Conservation (phyloP, 495 filamentous ascomycete species). For the Hypoxylon rickii region DNA sequence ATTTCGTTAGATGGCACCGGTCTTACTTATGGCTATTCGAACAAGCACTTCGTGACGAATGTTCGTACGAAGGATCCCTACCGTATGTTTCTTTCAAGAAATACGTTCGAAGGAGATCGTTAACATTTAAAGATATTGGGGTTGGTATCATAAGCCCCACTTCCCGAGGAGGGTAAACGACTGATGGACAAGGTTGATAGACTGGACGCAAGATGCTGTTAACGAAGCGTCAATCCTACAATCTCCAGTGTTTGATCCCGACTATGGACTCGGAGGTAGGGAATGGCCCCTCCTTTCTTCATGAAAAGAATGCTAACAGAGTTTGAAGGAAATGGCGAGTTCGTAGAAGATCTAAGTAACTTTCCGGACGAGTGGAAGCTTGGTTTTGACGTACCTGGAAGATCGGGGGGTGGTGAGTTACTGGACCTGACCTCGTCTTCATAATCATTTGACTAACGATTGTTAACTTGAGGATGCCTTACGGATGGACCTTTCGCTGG, state of each 20-base stretch:
- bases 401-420: conserved; percentile 34
- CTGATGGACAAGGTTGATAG: conserved; percentile 9
- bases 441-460: not conserved
- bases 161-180: not conserved
- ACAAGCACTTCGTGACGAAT: conserved; percentile 41
- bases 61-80: conserved; percentile 43
- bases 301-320: conserved; percentile 30
- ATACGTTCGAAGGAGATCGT: conserved; percentile 4
- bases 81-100: conserved; percentile 39
- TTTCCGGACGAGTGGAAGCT: conserved; percentile 28
- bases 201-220: conserved; percentile 39
- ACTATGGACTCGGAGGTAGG: conserved; percentile 41
- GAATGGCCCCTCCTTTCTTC: not conserved
- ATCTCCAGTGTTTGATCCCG: conserved; percentile 36
- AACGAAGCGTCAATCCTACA: conserved; percentile 37
- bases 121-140: conserved; percentile 47
- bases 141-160: conserved; percentile 13
- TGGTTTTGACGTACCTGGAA: conserved; percentile 27
- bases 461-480: conserved; percentile 30
- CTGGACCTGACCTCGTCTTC: not conserved
- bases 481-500: conserved; percentile 44
- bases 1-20: conserved; percentile 46
- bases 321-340: conserved; percentile 55
- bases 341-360: conserved; percentile 34
- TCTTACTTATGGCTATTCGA: conserved; percentile 49